Evolutionary conservation across 2,329 filamentous ascomycete genomes (phyloP).

Genomic region (Scolecobasidium constrictum): DNA sequence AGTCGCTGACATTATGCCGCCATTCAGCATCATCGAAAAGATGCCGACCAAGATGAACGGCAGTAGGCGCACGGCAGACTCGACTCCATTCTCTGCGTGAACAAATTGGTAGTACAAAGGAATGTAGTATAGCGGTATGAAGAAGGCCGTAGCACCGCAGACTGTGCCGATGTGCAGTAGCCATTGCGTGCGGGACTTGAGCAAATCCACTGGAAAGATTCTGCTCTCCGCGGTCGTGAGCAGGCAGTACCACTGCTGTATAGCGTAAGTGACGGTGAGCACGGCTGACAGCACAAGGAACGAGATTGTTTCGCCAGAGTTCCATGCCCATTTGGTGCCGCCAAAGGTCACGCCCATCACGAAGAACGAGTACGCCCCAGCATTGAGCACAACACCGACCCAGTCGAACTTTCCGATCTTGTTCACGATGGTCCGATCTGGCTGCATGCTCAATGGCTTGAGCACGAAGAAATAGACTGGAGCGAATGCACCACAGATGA

Average conservation of each 20-base stretch:
- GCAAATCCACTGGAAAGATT: constrained; percentile 39
- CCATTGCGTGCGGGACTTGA: constrained; percentile 25
- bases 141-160: constrained; percentile 15
- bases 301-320: constrained; percentile 31
- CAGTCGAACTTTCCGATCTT: constrained; percentile 11
- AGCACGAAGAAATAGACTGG: constrained; percentile 37
- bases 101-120: constrained; percentile 46
- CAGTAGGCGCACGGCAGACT: constrained; percentile 30
- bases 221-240: constrained; percentile 20
- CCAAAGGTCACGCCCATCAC: constrained; percentile 41
- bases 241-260: constrained; percentile 6
- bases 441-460: constrained; percentile 18
- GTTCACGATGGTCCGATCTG: constrained; percentile 2
- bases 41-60: constrained; percentile 29
- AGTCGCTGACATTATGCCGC: constrained; percentile 13
- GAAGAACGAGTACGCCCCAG: constrained; percentile 26
- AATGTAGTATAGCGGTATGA: constrained; percentile 38
- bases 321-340: constrained; percentile 39
- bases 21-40: constrained; percentile 14
- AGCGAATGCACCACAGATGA: constrained; percentile 30
- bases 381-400: constrained; percentile 10
- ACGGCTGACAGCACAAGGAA: constrained; percentile 32
- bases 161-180: constrained; percentile 14
- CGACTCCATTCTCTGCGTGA: constrained; percentile 29
- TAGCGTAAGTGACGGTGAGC: constrained; percentile 3